Evolutionary conservation across 2,329 filamentous ascomycete species (phyloP).

Genomic region (Xylaria sp.): DNA sequence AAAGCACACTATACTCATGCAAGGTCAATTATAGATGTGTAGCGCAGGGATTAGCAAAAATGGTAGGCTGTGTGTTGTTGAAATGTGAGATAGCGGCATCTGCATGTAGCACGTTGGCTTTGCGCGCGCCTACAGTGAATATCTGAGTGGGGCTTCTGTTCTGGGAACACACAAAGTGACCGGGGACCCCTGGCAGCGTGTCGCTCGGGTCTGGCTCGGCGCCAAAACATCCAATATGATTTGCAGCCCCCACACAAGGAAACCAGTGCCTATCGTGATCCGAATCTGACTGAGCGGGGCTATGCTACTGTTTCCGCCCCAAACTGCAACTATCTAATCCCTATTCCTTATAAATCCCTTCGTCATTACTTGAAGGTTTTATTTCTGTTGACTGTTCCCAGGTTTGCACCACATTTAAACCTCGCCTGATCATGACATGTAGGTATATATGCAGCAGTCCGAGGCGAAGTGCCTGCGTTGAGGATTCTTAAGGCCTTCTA

Average conservation of each 20-base stretch:
- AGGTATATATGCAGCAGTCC: constrained; percentile 21
- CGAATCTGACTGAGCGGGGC: constrained; percentile 15
- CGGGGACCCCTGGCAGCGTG: too few relatives aligned
- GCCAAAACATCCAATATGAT: constrained; percentile 25
- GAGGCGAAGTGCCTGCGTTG: constrained; percentile 34
- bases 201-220: constrained; percentile 19
- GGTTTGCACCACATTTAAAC: not conserved
- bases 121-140: constrained; percentile 40
- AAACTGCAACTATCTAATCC: constrained; percentile 14
- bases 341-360: constrained; percentile 6
- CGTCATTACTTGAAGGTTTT: constrained; percentile 4
- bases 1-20: constrained; percentile 13
- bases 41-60: constrained; percentile 16
- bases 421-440: constrained; percentile 5
- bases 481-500: not conserved
- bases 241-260: constrained; percentile 23
- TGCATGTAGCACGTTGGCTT: constrained; percentile 34
- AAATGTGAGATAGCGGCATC: constrained; percentile 11
- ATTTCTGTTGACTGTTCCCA: not conserved
- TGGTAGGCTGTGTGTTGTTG: constrained; percentile 35
- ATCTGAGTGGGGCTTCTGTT: constrained; percentile 4
- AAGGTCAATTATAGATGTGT: constrained; percentile 32
- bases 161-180: not conserved
- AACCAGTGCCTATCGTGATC: not conserved
- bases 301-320: constrained; percentile 26